Percentiles rank a stretch among this genome's conserved stretches.
phyloP scores from a whole-genome alignment of 192 early-diverging fungal species.

The Coemansia sp. region DNA sequence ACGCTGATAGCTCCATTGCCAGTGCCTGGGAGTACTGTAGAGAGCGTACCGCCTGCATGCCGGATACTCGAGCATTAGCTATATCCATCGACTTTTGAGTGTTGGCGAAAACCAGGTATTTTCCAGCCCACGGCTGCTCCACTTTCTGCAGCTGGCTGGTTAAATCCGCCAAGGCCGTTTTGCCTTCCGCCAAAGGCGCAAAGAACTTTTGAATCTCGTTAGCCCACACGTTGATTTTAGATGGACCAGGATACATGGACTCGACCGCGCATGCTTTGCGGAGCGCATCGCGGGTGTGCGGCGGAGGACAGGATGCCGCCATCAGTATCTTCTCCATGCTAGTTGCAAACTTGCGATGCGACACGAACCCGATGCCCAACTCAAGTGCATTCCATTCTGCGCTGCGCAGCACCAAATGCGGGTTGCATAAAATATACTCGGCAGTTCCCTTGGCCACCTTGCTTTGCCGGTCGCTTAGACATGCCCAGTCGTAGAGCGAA shows the following conservation, averaged over 20 bases:
- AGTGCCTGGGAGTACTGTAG: slow-evolving; percentile 31
- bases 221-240: slow-evolving; percentile 31
- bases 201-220: slow-evolving; percentile 33
- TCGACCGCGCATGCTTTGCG: slow-evolving; percentile 38
- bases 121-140: slow-evolving; percentile 26
- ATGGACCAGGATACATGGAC: slow-evolving; percentile 40
- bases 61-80: slow-evolving; percentile 21
- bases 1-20: slow-evolving; percentile 24
- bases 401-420: slow-evolving; percentile 22
- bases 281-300: slow-evolving; percentile 34
- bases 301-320: slow-evolving; percentile 46
- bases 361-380: slow-evolving; percentile 22
- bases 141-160: slow-evolving; percentile 3
- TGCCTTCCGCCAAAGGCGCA: slow-evolving; percentile 19
- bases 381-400: slow-evolving; percentile 35
- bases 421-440: slow-evolving; percentile 29
- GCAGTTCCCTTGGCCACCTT: slow-evolving; percentile 18
- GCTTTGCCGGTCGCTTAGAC: slow-evolving; percentile 2
- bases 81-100: background rate
- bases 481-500: slow-evolving; percentile 37
- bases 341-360: slow-evolving; percentile 19
- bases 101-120: slow-evolving; percentile 7
- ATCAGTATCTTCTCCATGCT: slow-evolving; percentile 30
- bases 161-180: slow-evolving; percentile 7
- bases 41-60: slow-evolving; percentile 12